phyloP scores from a whole-genome alignment of 192 early-diverging fungal genomes.

The Coemansia sp. region DNA sequence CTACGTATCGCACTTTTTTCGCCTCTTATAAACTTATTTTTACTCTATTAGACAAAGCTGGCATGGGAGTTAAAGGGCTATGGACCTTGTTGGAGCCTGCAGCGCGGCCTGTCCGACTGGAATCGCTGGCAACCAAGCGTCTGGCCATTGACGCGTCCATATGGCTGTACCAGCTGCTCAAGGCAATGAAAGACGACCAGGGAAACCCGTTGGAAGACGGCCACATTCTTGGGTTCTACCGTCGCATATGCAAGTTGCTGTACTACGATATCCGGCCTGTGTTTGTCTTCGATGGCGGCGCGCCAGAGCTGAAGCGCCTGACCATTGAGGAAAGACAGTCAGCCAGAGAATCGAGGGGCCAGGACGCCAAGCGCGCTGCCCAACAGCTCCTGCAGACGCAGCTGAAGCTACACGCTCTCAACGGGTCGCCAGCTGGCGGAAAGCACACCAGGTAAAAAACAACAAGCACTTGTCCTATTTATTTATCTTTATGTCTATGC shows the following conservation, averaged over 20 bases:
- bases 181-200: slow-evolving; percentile 87
- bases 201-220: slow-evolving; percentile 81
- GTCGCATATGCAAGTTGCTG: slow-evolving; percentile 91
- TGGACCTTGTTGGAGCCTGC: slow-evolving; percentile 85
- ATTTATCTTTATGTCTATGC: background rate
- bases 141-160: slow-evolving; percentile 95
- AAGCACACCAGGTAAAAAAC: background rate
- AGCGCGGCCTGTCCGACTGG: slow-evolving; percentile 75
- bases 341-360: slow-evolving; percentile 33
- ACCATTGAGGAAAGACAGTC: slow-evolving; percentile 50
- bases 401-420: slow-evolving; percentile 69
- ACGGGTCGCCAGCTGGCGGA: slow-evolving; percentile 3
- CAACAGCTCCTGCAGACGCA: slow-evolving; percentile 80
- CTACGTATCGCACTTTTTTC: background rate
- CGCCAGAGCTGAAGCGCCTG: slow-evolving; percentile 78
- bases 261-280: slow-evolving; percentile 88
- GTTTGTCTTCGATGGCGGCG: slow-evolving; percentile 96
- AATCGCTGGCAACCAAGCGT: slow-evolving; percentile 69
- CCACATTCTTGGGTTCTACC: slow-evolving; percentile 91
- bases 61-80: slow-evolving; percentile 93
- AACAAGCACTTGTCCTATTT: background rate
- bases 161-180: slow-evolving; percentile 97
- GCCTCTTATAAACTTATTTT: background rate
- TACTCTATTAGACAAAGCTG: background rate
- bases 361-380: slow-evolving; percentile 70